Base-by-base conservation (phyloP, 495 filamentous ascomycete species). In the Aspergillus wentii region DNA sequence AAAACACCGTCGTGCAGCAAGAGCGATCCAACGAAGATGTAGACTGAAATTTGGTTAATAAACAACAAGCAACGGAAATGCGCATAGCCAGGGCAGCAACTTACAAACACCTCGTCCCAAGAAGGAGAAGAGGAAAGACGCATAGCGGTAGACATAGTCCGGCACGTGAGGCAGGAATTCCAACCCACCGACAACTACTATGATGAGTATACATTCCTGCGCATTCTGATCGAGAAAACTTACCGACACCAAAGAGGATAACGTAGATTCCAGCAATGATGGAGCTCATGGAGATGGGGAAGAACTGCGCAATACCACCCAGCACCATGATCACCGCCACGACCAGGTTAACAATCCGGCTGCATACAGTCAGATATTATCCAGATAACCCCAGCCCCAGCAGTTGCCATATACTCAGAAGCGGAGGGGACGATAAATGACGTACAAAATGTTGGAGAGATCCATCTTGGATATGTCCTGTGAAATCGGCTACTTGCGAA, bases 41-140 rank as follows among this genome's bases (percentile, higher is more conserved):
- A 99, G 71, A 99, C 89, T 95, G 35, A 3, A 23, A 31, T 22
- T 18, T 17, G 22, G 39, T 54, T 35, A 56, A 40, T 25, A 41
- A 29, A 11, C 57, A 34, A 65, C 21, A 28, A 8, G 13, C 11
- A 13, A 30, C 25, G 2, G 19, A 5, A n/a, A n/a, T n/a, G n/a
- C n/a, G n/a, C n/a, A 36, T 20, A 17, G 17, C 3, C 6, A 27
- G 20, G 25, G 8, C 9, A 20, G 35, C 23, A 8, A 81, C 88
- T 66, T 78, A 96, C 89, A 97, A 60, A 88, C 69, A 59, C 92
- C 92, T 51, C 92, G 89, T 36, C 92, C 92, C 48, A 97, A 59
- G 76, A 99, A 97, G 30, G 83, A 89, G 75, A 96, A 97, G 56
- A 97, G 80, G 79, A 99, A 99, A 17, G 85, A 89, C 13, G 90